Percentiles rank a stretch among this genome's conserved stretches.
phyloP scores from a whole-genome alignment of 1,284 basidiomycete genomes.

The Apiotrichum montevideense region DNA sequence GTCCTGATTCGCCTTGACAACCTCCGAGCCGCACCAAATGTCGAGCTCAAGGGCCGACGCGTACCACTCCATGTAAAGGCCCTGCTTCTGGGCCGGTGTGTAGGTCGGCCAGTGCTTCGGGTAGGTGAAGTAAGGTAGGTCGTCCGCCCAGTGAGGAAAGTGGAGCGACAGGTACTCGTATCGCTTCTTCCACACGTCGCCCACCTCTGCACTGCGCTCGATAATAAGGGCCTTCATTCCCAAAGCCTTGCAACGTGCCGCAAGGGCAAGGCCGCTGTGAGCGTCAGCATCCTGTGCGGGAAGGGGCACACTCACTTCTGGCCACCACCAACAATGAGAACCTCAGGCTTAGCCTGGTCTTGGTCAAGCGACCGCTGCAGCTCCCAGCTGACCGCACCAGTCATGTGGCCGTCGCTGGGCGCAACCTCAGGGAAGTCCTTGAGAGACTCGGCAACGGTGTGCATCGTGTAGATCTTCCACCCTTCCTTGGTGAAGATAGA shows the following conservation, averaged over 20 bases:
- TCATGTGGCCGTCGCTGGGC: constrained; percentile 24
- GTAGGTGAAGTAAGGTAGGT: constrained; percentile 50
- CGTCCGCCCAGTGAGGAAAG: constrained; percentile 53
- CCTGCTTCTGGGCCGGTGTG: constrained; percentile 51
- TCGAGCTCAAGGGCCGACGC: constrained; percentile 33
- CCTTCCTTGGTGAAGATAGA: constrained; percentile 49
- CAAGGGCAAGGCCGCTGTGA: constrained; percentile 41
- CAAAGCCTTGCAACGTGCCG: constrained; percentile 46
- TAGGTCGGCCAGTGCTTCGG: constrained; percentile 57
- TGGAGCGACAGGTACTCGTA: constrained; percentile 60
- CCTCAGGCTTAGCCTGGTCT: constrained; percentile 41
- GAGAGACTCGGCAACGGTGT: constrained; percentile 55
- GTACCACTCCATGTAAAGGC: constrained; percentile 36
- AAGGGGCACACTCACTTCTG: too few relatives aligned
- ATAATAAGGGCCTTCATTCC: constrained; percentile 44
- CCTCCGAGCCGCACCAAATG: constrained; percentile 48
- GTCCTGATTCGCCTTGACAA: constrained; percentile 49
- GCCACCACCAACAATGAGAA: constrained; percentile 49
- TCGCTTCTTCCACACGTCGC: constrained; percentile 49
- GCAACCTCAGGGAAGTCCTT: constrained; percentile 49
- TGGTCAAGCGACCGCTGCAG: too few relatives aligned
- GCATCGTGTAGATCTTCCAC: constrained; percentile 56
- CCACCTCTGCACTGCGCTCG: constrained; percentile 42
- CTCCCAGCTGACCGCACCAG: not conserved
- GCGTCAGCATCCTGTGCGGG: too few relatives aligned